Evolutionary conservation across 2,329 filamentous ascomycete species (phyloP), one percentile per base, ranked within the genome.

Genomic region (Stromatinia cepivora): DNA sequence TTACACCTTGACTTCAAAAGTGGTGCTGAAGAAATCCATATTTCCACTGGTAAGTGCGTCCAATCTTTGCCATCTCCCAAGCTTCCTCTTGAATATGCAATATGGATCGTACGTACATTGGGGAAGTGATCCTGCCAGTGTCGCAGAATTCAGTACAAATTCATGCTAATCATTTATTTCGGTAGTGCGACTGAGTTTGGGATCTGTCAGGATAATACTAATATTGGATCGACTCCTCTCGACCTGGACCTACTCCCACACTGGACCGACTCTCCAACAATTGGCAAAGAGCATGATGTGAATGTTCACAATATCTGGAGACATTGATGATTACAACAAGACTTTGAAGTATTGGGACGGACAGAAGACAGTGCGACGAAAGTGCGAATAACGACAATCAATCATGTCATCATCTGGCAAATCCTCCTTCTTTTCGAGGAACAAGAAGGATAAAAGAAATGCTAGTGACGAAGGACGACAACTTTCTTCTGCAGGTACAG

Each of bases 371-470:
- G 54, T 13, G 54, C 61, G 67, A 66, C 46, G 66, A 66, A 36
- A 62, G 46, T 58, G 66, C 69, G 69, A 66, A 71, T 54, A 72
- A 61, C 45, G 52, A 58, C 65, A 71, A 70, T 71, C 64, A 71
- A 62, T 39, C 65, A 67, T 67, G 65, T 67, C 65, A 34, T 46
- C 65, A 52, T 17, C 54, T 22, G 65, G 54, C 31, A 67, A 61
- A n/a, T 67, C 64, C 79, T 92, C 90, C 72, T 93, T 97, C 84
- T 97, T 97, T 83, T 93, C 92, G 77, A 88, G 93, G 78, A 91
- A 90, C 82, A 91, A 94, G 82, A 91, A 96, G 81, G 86, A 87
- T 76, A 88, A 89, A 79, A 87, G 89, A 79, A 84, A 85, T 76
- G 80, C 81, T 72, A 86, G 87, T 79, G 84, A 87, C 75, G 87